Percentiles rank a stretch among this genome's conserved stretches.
Evolutionary conservation across 2,329 filamentous ascomycete genomes (phyloP).

Genomic region (Fusarium avenaceum): DNA sequence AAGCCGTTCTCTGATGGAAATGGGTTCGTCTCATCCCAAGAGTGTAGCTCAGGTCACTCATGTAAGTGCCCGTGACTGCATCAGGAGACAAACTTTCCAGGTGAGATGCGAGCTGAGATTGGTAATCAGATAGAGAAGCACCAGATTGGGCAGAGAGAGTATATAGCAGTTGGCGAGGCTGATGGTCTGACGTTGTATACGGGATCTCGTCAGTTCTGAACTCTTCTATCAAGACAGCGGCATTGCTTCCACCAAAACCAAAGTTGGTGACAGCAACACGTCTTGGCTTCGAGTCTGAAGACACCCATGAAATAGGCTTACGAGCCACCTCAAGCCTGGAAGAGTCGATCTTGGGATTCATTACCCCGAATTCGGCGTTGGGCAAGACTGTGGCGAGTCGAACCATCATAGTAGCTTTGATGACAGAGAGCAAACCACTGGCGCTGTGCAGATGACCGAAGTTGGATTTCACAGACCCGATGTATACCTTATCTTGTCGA

Average conservation of each 20-base stretch:
- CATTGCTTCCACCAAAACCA: constrained; percentile 2
- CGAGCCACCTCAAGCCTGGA: not conserved
- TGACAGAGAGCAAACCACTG: not conserved
- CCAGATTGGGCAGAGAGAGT: not conserved
- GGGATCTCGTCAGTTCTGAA: not conserved
- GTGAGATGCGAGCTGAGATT: not conserved
- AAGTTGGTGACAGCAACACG: constrained; percentile 1
- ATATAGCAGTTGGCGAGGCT: not conserved
- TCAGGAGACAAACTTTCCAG: not conserved
- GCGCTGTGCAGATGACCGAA: constrained; percentile 7
- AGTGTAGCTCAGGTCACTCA: not conserved
- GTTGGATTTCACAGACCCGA: not conserved
- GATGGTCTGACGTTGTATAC: not conserved
- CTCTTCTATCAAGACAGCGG: not conserved
- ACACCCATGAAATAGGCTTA: not conserved
- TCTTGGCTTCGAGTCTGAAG: not conserved
- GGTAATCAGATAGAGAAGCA: not conserved
- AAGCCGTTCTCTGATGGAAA: not conserved
- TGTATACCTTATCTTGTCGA: not conserved
- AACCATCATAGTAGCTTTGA: constrained; percentile 10
- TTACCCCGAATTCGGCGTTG: not conserved
- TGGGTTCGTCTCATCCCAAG: not conserved
- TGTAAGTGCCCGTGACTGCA: not conserved
- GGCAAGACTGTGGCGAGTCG: not conserved
- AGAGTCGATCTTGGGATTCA: constrained; percentile 2